Base-by-base conservation (phyloP, 2,329 filamentous ascomycete species). In the Aphanoascus verrucosus region DNA sequence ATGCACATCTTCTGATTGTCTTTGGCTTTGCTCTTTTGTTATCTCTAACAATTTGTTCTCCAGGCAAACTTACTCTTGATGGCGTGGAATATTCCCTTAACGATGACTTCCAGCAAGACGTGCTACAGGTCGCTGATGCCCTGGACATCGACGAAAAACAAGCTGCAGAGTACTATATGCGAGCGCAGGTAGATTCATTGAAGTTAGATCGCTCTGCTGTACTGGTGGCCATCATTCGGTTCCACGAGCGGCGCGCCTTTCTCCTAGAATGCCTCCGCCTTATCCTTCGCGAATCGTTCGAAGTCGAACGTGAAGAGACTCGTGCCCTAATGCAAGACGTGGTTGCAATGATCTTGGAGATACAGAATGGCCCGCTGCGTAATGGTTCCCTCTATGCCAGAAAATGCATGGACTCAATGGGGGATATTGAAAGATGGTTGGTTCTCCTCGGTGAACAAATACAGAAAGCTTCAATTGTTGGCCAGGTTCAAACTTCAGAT, bases 121-220 rank as follows among this genome's bases (percentile, higher is more conserved):
- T 83, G 20, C 76, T 94, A 32, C 81, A 88, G 62, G 76, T 98
- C 37, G 86, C 91, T 53, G 90, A 97, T 68, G 87, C 88, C 61
- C 76, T 96, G 57, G 84, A 95, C 63, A 76, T 98, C 50, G 90
- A 98, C 70, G 94, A 98, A 69, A 67, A 94, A 54, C 81, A 93
- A 62, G 85, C 91, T 15, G 86, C 88, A 8, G 78, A 79, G 60
- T 79, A 93, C 48, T 81, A 94, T 54, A 73, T 94, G 49, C 82
- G 84, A 53, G 83, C 86, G 15, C 80, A 87, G 64, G 78, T 82
- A 37, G 84, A 90, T 60, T 77, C 82, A 14, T 75, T 80, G 43
- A 74, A 80, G 14, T 75, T 89, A 4, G 88, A 88, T 56, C 81
- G 87, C 20, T 78, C 87, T 2, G 77, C 87, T 56, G 77, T 88